These are phyloP conservation scores for Rhododendron mucronatum DNA, from an alignment of 148 eudicot species.

Conservation along the genomic window DNA sequence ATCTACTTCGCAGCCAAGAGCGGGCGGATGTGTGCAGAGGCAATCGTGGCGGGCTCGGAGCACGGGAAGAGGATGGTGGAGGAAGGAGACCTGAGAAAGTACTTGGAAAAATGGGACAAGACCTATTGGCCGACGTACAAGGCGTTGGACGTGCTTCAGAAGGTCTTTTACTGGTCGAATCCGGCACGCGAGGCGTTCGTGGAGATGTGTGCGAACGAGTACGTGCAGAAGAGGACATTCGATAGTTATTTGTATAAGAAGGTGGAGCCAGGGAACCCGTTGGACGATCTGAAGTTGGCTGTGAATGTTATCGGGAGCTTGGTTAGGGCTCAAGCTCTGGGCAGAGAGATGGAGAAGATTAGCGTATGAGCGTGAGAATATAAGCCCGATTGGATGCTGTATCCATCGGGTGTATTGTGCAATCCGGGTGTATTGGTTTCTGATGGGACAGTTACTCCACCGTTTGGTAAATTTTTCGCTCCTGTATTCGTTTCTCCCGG, in stretches of 20 bases:
- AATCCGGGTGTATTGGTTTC: no score
- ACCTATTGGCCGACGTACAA: slow-evolving; percentile 98
- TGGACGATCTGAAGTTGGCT: slow-evolving; percentile 85
- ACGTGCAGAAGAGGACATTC: slow-evolving; percentile 98
- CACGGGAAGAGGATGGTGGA: slow-evolving; percentile 79
- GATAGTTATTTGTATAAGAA: slow-evolving; percentile 94
- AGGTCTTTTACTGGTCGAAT: slow-evolving; percentile 90
- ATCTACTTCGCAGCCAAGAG: slow-evolving; percentile 98
- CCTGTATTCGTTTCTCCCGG: no score
- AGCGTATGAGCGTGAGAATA: slow-evolving; percentile 25
- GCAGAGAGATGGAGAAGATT: slow-evolving; percentile 86
- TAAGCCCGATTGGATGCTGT: no score
- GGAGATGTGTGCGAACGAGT: slow-evolving; percentile 97
- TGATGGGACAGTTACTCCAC: no score
- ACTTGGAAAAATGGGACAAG: slow-evolving; percentile 88
- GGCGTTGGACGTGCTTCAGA: slow-evolving; percentile 84
- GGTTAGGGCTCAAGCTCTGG: slow-evolving; percentile 82
- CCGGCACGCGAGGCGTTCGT: slow-evolving; percentile 97
- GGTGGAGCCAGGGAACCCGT: slow-evolving; percentile 84
- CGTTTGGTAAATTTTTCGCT: no score
- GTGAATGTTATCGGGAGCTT: slow-evolving; percentile 85
- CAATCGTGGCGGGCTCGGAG: slow-evolving; percentile 82
- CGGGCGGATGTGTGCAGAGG: slow-evolving; percentile 97
- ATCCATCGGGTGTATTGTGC: no score
- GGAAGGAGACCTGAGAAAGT: slow-evolving; percentile 72